Base-by-base conservation (phyloP, 495 filamentous ascomycete species). In the Annulohypoxylon moriforme region DNA sequence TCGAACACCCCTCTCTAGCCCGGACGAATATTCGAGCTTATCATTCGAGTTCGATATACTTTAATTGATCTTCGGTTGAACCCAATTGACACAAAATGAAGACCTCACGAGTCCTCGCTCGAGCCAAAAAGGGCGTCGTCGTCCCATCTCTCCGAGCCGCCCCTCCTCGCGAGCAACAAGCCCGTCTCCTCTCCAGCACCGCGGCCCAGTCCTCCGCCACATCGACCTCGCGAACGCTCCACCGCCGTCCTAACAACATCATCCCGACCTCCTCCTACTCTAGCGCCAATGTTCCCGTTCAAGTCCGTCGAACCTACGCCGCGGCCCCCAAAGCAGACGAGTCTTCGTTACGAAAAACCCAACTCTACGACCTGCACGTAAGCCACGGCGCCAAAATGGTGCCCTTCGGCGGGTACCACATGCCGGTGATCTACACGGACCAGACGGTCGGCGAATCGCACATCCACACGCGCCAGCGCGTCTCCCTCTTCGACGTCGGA, bases 341-440 rank as follows among this genome's bases (percentile, higher is more conserved):
- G 9, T 73, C 72, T 16, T 64, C 79, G 18, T 84, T 90, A 71
- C 81, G 78, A 33, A 91, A 88, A 77, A 99, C 96, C 1, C 89
- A 91, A 29, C 87, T 99, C 42, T 90, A 96, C 82, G 89, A 94
- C 73, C 83, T 98, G 24, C 95, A 99, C 78, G 69, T 93, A 58
- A 80, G 82, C 33, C 81, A 92, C 76, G 93, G 93, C 71, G 96
- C 86, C 44, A 97, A 96, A 81, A 97, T 99, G 90, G 94, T 98
- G 60, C 93, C 93, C n/a, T 99, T 97, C 77, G 95, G 91, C 61
- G 94, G 94, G 68, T 98, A 89, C 82, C 84, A 86, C 59, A 98
- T 99, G 96, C 96, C 96, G 16, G 88, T 99, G 25, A 90, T 94
- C 71, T 99, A 98, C 81, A 76, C 84, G 24, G 89, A 90, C 68